phyloP scores from a whole-genome alignment of 768 basidiomycete genomes.

The Tremella fuciformis region DNA sequence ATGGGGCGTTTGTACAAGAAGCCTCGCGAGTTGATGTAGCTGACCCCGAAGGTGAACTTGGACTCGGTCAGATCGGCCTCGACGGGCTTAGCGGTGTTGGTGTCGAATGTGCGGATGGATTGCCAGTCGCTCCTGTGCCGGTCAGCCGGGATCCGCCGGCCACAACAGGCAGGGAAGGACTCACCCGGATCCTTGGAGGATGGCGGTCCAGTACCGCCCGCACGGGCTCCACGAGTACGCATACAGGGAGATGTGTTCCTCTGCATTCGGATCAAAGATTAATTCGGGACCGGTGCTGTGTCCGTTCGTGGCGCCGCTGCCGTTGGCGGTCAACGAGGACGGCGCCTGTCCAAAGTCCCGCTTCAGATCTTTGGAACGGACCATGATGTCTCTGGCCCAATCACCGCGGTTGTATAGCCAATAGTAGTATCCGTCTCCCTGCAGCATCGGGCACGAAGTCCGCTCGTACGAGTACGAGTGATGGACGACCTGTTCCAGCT shows the following conservation, averaged over 20 bases:
- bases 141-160: no score
- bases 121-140: slow-evolving; percentile 17
- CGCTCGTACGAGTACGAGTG: slow-evolving; percentile 11
- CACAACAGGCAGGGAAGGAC: neutral
- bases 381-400: slow-evolving; percentile 16
- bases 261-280: slow-evolving; percentile 18
- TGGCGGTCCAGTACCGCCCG: slow-evolving; percentile 13
- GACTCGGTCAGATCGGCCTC: slow-evolving; percentile 16
- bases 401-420: slow-evolving; percentile 19
- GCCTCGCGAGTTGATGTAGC: slow-evolving; percentile 14
- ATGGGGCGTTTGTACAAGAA: slow-evolving; percentile 19
- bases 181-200: slow-evolving; percentile 17
- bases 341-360: slow-evolving; percentile 15
- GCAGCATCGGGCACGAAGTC: slow-evolving; percentile 7
- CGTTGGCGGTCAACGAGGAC: neutral
- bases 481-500: slow-evolving; percentile 11
- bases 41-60: slow-evolving; percentile 22
- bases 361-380: slow-evolving; percentile 14
- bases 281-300: slow-evolving; percentile 13
- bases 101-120: slow-evolving; percentile 14
- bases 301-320: neutral
- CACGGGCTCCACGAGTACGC: slow-evolving; percentile 16
- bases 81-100: slow-evolving; percentile 13
- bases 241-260: slow-evolving; percentile 16
- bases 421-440: slow-evolving; percentile 19